These are phyloP conservation scores for Typha latifolia DNA, from an alignment of 176 grass and related monocot species.

Conservation along the genomic window DNA sequence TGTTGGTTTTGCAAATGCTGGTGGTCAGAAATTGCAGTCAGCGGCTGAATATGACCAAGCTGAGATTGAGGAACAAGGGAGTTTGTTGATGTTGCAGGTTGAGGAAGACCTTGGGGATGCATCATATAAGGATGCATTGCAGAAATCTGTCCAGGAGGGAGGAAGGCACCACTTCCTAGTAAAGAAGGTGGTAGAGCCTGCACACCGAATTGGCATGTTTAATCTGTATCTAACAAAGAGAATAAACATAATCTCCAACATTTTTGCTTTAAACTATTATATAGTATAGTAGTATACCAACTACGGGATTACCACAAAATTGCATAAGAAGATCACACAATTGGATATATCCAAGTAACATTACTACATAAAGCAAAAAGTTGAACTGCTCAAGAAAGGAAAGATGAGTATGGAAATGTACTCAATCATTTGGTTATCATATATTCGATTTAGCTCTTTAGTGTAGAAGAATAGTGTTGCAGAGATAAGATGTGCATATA, in stretches of 20 bases:
- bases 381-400: neutral
- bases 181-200: conserved; percentile 45
- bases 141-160: conserved; percentile 42
- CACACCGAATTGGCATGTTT: conserved; percentile 29
- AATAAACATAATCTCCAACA: neutral
- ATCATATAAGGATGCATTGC: conserved; percentile 64
- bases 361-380: neutral
- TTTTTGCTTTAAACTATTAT: no score
- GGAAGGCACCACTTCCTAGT: conserved; percentile 42
- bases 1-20: conserved; percentile 39
- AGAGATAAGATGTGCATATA: no score
- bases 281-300: no score
- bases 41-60: conserved; percentile 43
- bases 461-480: no score
- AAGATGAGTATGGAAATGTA: neutral
- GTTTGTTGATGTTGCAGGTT: conserved; percentile 43
- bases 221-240: conserved; percentile 25
- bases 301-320: neutral
- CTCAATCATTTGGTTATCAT: neutral
- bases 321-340: neutral
- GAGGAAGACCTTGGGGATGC: conserved; percentile 61
- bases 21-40: conserved; percentile 27
- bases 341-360: neutral
- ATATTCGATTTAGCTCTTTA: no score
- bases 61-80: conserved; percentile 37